Evolutionary conservation across 768 basidiomycete genomes (phyloP).

Genomic region (Daedaleopsis nitida): DNA sequence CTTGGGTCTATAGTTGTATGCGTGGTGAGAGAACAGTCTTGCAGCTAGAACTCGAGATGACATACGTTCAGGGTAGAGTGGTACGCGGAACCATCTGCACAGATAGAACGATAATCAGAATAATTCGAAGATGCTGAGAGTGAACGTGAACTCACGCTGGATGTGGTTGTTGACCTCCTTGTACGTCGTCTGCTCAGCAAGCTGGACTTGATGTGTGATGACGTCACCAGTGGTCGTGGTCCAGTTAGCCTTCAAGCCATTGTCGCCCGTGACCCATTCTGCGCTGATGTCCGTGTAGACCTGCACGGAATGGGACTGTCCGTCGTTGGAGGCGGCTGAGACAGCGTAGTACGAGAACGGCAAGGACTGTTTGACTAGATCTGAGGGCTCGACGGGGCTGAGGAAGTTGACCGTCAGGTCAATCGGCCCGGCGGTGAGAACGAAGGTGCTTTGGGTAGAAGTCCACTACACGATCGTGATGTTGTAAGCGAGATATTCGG

Average conservation of each 20-base stretch:
- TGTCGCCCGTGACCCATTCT: constrained; percentile 36
- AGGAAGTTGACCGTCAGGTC: constrained; percentile 64
- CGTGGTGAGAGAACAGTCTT: too few relatives aligned
- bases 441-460: constrained; percentile 65
- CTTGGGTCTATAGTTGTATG: constrained; percentile 37
- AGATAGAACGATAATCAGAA: too few relatives aligned
- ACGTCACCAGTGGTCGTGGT: constrained; percentile 46
- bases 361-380: constrained; percentile 62
- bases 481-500: too few relatives aligned
- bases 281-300: constrained; percentile 42
- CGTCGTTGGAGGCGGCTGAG: constrained; percentile 34
- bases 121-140: neutral
- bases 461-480: constrained; percentile 52
- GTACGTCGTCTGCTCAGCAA: constrained; percentile 45
- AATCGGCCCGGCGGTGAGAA: constrained; percentile 62
- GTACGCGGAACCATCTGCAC: constrained; percentile 67
- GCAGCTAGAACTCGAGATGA: too few relatives aligned
- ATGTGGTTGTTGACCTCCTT: constrained; percentile 60
- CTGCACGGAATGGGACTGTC: constrained; percentile 35
- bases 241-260: constrained; percentile 55
- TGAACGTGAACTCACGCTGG: constrained; percentile 47
- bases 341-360: constrained; percentile 45
- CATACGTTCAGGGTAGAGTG: constrained; percentile 48
- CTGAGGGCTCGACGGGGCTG: constrained; percentile 66
- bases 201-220: constrained; percentile 60